A percentile compares a stretch with the other conserved stretches of the same genome.
Conservation (phyloP, 805 yeast species). For the Wickerhamiella kazuoi region DNA sequence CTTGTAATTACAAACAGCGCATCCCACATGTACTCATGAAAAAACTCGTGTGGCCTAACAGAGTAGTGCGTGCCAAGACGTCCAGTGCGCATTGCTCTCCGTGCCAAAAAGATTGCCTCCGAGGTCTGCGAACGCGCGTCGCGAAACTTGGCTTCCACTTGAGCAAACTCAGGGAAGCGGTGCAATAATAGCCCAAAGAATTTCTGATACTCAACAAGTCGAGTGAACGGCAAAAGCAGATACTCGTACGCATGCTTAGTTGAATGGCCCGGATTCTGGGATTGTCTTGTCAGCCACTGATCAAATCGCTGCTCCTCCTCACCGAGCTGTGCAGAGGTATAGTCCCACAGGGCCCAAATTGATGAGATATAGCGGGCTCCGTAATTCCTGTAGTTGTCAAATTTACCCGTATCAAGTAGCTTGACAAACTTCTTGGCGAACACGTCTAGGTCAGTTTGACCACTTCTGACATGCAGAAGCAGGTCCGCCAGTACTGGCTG, state of each 20-base stretch:
- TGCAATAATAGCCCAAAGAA: slow-evolving; percentile 5
- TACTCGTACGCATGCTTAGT: slow-evolving; percentile 9
- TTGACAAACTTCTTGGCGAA: slow-evolving; percentile 2
- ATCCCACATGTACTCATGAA: slow-evolving; percentile 5
- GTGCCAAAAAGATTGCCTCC: neutral
- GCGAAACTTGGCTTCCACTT: neutral
- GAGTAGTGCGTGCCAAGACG: slow-evolving; percentile 1
- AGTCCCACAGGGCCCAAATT: slow-evolving; percentile 7
- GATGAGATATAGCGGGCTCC: slow-evolving; percentile 1
- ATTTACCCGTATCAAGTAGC: slow-evolving; percentile 2
- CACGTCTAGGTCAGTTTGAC: slow-evolving; percentile 5
- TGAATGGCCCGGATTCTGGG: slow-evolving; percentile 7
- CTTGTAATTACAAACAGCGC: slow-evolving; percentile 2
- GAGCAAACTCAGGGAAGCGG: neutral
- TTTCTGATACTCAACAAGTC: slow-evolving; percentile 7
- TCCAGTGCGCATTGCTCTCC: slow-evolving; percentile 1
- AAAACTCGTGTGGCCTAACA: neutral
- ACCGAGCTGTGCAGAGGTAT: slow-evolving; percentile 9
- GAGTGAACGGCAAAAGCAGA: slow-evolving; percentile 11
- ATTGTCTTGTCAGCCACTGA: slow-evolving; percentile 3
- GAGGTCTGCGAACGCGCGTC: neutral
- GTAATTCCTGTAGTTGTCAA: slow-evolving; percentile 10
- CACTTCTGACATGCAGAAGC: slow-evolving; percentile 3
- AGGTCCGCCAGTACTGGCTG: slow-evolving; percentile 8
- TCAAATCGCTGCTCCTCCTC: slow-evolving; percentile 4